Evolutionary conservation across 2,329 filamentous ascomycete species (phyloP), one percentile per base, ranked within the genome.

Genomic region (Xenoacremonium recifei): DNA sequence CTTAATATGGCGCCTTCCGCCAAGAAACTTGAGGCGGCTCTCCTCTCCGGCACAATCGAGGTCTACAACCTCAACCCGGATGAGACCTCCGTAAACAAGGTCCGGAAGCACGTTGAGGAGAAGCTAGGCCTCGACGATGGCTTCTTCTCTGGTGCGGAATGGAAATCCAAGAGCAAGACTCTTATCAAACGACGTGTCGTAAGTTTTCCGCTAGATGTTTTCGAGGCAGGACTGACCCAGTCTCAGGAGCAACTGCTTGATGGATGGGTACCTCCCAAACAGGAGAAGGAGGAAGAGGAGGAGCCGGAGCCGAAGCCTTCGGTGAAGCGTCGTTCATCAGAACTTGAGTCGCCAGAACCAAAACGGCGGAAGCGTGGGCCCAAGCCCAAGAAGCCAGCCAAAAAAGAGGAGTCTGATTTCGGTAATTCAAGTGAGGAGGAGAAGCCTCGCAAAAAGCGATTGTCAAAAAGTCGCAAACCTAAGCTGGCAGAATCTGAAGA

Each of bases 121-220:
- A 61, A 73, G 32, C 61, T 78, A 1, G 62, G 58, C 1, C 67
- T 84, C 2, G 68, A 73, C 0, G 61, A 70, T 1, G 75, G 70
- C 0, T 80, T 82, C 47, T 73, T 84, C 37, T 64, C 65, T 12
- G 49, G 57, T 2, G 62, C 49, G 0, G 62, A 72, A 13, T 84
- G 81, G 81, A 83, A 84, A 58, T 59, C 64, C 4, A 73, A 68
- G 50, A 83, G 79, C 59, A 84, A 83, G 54, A 57, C 61, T 1
- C 53, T 82, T n/a, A 80, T 84, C 48, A 75, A 75, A 39, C 63
- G 65, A 15, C 65, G 70, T 35, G 71, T 76, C n/a, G 80, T 83
- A 68, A 48, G 76, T 68, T 21, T 21, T n/a, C n/a, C n/a, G n/a
- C n/a, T n/a, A n/a, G 33, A 17, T 5, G 15, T 6, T 21, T 6